A percentile compares a stretch with the other conserved stretches of the same genome.
Conservation (phyloP, 2,329 filamentous ascomycete genomes). For the Ascochyta koolunga region DNA sequence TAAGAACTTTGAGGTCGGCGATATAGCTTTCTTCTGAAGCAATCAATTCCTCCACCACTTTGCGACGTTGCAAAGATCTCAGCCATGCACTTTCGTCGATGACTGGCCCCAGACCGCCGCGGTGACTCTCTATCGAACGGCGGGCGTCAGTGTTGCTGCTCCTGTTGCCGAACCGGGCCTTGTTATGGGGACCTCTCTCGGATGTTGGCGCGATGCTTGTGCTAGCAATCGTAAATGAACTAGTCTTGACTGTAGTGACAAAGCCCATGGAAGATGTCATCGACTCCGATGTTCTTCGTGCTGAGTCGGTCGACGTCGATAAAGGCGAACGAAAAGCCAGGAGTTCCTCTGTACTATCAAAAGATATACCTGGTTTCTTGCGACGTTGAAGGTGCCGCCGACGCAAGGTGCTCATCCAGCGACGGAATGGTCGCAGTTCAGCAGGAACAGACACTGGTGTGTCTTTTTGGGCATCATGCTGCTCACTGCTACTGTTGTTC, state of each 20-base stretch:
- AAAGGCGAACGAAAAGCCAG: constrained; percentile 16
- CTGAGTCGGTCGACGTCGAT: constrained; percentile 17
- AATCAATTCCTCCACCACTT: constrained; percentile 84
- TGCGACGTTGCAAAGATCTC: constrained; percentile 75
- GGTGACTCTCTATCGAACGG: constrained; percentile 64
- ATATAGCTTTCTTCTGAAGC: constrained; percentile 88
- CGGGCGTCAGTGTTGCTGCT: constrained; percentile 66
- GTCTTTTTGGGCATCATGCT: constrained; percentile 7
- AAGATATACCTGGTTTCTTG: constrained; percentile 47
- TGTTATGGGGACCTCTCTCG: constrained; percentile 65
- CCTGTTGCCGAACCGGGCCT: constrained; percentile 64
- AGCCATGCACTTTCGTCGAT: constrained; percentile 73
- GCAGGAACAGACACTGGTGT: neutral
- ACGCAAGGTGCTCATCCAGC: constrained; percentile 75
- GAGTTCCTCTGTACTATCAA: constrained; percentile 35
- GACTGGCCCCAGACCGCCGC: constrained; percentile 51
- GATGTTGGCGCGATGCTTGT: constrained; percentile 69
- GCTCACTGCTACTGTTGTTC: constrained; percentile 25
- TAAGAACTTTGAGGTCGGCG: constrained; percentile 82
- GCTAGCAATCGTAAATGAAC: constrained; percentile 77
- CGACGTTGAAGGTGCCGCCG: constrained; percentile 55
- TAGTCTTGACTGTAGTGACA: constrained; percentile 80
- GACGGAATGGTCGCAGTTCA: constrained; percentile 63
- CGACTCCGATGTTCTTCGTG: constrained; percentile 56
- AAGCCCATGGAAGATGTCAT: constrained; percentile 79